Evolutionary conservation across 1,284 basidiomycete species (phyloP).

Genomic region (Trichosporon ovoides): DNA sequence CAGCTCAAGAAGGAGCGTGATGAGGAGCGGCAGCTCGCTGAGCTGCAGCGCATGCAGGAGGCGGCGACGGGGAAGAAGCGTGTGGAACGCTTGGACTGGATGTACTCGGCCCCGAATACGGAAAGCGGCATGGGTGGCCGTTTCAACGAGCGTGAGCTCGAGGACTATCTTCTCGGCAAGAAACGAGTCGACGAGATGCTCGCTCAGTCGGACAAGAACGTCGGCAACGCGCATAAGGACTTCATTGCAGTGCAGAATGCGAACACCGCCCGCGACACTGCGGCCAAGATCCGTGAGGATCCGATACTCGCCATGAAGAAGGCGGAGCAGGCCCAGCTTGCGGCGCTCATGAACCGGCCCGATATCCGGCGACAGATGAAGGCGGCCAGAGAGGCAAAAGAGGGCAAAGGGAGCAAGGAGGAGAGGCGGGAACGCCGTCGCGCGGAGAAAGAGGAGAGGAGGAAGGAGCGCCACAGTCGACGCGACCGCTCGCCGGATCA

Average conservation of each 20-base stretch:
- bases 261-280: conserved; percentile 80
- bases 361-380: conserved; percentile 76
- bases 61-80: conserved; percentile 91
- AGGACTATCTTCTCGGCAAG: conserved; percentile 97
- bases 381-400: conserved; percentile 63
- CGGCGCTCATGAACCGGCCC: conserved; percentile 85
- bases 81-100: conserved; percentile 94
- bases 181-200: conserved; percentile 95
- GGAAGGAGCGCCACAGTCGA: conserved; percentile 15
- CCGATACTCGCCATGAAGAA: conserved; percentile 94
- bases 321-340: conserved; percentile 89
- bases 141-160: conserved; percentile 69
- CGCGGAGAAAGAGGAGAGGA: conserved; percentile 53
- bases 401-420: conserved; percentile 57
- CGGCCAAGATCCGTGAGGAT: conserved; percentile 91
- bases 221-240: conserved; percentile 77
- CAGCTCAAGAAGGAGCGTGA: conserved; percentile 95
- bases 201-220: conserved; percentile 77
- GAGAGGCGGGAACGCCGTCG: conserved; percentile 58
- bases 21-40: conserved; percentile 92
- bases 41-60: conserved; percentile 89
- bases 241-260: conserved; percentile 91
- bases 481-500: conserved; percentile 6
- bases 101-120: conserved; percentile 93
- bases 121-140: conserved; percentile 60